Percentiles rank a stretch among this genome's conserved stretches.
phyloP scores from a whole-genome alignment of 768 basidiomycete genomes.

The Amanita subjunquillea region DNA sequence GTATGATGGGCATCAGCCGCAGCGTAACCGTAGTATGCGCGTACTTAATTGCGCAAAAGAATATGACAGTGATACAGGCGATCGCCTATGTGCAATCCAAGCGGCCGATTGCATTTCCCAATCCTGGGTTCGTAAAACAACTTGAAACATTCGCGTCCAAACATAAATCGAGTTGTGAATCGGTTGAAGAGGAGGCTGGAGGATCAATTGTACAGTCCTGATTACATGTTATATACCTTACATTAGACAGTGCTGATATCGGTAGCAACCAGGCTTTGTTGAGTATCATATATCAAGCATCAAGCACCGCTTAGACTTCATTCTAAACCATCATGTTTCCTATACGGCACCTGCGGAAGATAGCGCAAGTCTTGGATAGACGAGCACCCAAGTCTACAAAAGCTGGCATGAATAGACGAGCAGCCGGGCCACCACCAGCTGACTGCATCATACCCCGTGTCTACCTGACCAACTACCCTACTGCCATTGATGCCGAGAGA shows the following conservation, averaged over 20 bases:
- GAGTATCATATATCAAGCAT: too few relatives aligned
- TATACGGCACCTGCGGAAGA: constrained; percentile 20
- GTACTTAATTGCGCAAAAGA: constrained; percentile 47
- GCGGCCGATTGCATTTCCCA: constrained; percentile 55
- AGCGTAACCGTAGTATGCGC: constrained; percentile 71
- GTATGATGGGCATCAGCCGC: constrained; percentile 64
- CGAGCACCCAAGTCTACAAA: neutral
- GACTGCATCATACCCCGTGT: constrained; percentile 32
- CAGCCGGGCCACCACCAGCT: too few relatives aligned
- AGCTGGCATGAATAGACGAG: neutral
- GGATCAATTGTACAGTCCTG: neutral
- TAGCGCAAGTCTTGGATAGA: constrained; percentile 9
- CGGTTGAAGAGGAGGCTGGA: neutral
- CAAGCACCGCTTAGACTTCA: neutral
- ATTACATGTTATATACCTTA: neutral
- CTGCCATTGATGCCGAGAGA: constrained; percentile 36
- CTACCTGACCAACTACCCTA: constrained; percentile 54
- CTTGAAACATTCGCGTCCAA: constrained; percentile 28
- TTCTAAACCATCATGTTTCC: constrained; percentile 18
- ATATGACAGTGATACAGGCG: constrained; percentile 43
- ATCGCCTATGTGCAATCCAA: constrained; percentile 43
- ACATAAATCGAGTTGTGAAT: constrained; percentile 12
- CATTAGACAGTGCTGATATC: too few relatives aligned
- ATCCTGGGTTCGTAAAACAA: constrained; percentile 57
- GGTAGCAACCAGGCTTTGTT: too few relatives aligned